Conservation (phyloP, 2,329 filamentous ascomycete species). For the Geosmithia putterillii region DNA sequence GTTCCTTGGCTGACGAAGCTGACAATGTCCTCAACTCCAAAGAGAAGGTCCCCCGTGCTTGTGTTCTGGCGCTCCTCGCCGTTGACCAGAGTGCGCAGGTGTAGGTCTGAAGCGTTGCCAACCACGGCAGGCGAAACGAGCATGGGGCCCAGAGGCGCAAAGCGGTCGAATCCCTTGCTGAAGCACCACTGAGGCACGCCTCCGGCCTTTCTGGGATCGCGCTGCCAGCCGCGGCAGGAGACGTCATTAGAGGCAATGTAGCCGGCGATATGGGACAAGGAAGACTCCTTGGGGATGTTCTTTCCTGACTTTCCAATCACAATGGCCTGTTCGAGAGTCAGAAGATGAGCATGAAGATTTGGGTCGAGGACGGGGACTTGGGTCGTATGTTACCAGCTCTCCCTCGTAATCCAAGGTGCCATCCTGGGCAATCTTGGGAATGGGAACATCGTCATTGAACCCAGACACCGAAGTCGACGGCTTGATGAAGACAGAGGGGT, state of each 20-base stretch:
- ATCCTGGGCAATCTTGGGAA: slow-evolving; percentile 33
- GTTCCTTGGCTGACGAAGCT: slow-evolving; percentile 32
- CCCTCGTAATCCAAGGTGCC: slow-evolving; percentile 36
- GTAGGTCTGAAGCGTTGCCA: slow-evolving; percentile 13
- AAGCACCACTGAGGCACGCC: slow-evolving; percentile 38
- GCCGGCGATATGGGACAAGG: slow-evolving; percentile 34
- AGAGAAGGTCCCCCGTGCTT: slow-evolving; percentile 35
- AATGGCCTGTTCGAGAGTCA: slow-evolving; percentile 15
- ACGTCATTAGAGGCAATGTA: slow-evolving; percentile 35
- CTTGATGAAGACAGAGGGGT: slow-evolving; percentile 39
- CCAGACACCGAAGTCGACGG: slow-evolving; percentile 24
- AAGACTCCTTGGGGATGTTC: slow-evolving; percentile 30
- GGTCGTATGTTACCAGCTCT: slow-evolving; percentile 21
- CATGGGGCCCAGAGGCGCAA: slow-evolving; percentile 40
- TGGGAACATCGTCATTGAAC: slow-evolving; percentile 22
- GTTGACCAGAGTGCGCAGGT: slow-evolving; percentile 30
- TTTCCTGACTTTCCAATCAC: slow-evolving; percentile 42
- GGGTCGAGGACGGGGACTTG: background rate
- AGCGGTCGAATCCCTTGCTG: slow-evolving; percentile 42
- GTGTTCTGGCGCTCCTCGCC: slow-evolving; percentile 35
- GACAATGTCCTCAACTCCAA: slow-evolving; percentile 31
- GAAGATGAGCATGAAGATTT: background rate
- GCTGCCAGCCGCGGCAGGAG: slow-evolving; percentile 39
- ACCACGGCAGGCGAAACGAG: slow-evolving; percentile 17
- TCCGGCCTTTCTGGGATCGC: slow-evolving; percentile 31